Evolutionary conservation across 257 asterid species (phyloP).

Genomic region (Ehretia macrophylla): DNA sequence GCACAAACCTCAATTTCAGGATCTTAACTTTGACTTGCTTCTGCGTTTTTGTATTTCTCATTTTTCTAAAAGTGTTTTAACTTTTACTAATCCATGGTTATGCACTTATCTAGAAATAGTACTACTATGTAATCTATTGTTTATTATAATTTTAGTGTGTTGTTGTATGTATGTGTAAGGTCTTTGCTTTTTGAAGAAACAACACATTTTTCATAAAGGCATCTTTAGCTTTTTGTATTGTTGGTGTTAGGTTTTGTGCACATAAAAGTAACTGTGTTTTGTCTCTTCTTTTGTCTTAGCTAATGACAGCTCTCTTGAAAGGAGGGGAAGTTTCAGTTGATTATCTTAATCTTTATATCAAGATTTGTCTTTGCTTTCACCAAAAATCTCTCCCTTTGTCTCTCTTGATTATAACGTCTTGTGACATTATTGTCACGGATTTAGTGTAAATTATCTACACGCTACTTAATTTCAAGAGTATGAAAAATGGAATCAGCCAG

Average conservation of each 20-base stretch:
- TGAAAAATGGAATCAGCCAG: too few relatives aligned
- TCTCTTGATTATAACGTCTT: constrained; percentile 8
- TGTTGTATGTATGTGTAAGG: constrained; percentile 14
- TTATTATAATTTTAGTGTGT: not conserved
- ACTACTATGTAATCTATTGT: not conserved
- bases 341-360: not conserved
- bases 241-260: constrained; percentile 9
- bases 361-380: constrained; percentile 10
- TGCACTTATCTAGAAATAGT: constrained; percentile 7
- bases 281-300: constrained; percentile 17
- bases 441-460: too few relatives aligned
- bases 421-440: not conserved
- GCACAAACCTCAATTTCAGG: constrained; percentile 31
- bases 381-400: constrained; percentile 3
- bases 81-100: constrained; percentile 7
- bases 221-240: constrained; percentile 17
- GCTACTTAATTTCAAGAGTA: too few relatives aligned
- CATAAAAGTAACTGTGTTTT: constrained; percentile 13
- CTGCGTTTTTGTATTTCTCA: not conserved
- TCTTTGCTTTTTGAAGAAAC: constrained; percentile 17
- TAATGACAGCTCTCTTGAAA: constrained; percentile 11
- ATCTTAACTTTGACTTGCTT: constrained; percentile 24
- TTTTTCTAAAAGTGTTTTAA: constrained; percentile 8
- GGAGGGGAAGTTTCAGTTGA: not conserved
- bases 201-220: constrained; percentile 26